phyloP scores from a whole-genome alignment of 208 protist species.

The Leishmania guyanensis region DNA sequence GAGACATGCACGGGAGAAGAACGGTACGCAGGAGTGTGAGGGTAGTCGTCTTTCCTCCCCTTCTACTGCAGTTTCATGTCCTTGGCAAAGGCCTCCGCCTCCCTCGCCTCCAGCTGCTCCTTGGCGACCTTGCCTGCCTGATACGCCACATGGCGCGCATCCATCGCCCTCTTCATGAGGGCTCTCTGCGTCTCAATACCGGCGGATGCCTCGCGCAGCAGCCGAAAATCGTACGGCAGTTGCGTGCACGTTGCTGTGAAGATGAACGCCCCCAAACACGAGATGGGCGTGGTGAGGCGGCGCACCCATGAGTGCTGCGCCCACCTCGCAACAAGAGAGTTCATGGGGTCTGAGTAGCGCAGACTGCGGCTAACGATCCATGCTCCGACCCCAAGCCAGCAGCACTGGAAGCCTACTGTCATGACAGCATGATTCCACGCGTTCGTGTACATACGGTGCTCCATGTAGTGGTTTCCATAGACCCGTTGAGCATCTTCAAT shows the following conservation, averaged over 20 bases:
- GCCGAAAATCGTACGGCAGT: constrained; percentile 54
- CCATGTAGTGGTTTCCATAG: constrained; percentile 53
- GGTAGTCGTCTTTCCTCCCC: not conserved
- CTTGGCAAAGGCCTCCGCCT: constrained; percentile 21
- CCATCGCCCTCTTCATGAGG: constrained; percentile 46
- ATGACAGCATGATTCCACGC: constrained; percentile 39
- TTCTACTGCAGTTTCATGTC: constrained; percentile 9
- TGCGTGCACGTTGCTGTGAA: constrained; percentile 44
- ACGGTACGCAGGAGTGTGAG: not conserved
- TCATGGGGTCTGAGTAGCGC: constrained; percentile 68
- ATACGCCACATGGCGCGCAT: constrained; percentile 35
- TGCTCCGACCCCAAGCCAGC: constrained; percentile 59
- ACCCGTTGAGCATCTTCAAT: constrained; percentile 73
- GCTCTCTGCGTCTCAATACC: constrained; percentile 34
- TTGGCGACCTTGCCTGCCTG: constrained; percentile 39
- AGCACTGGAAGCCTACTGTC: constrained; percentile 61
- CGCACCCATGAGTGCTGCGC: constrained; percentile 42
- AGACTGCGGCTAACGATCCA: constrained; percentile 72
- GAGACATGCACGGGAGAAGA: not conserved
- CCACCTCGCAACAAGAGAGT: constrained; percentile 63
- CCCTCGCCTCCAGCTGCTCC: constrained; percentile 27
- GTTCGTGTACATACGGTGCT: constrained; percentile 39
- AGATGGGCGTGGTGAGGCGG: constrained; percentile 65
- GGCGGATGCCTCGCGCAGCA: constrained; percentile 32
- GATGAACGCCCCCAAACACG: constrained; percentile 58